These are phyloP conservation scores for Talaromyces wortmannii DNA, from an alignment of 495 filamentous ascomycete species.

Conservation along the genomic window DNA sequence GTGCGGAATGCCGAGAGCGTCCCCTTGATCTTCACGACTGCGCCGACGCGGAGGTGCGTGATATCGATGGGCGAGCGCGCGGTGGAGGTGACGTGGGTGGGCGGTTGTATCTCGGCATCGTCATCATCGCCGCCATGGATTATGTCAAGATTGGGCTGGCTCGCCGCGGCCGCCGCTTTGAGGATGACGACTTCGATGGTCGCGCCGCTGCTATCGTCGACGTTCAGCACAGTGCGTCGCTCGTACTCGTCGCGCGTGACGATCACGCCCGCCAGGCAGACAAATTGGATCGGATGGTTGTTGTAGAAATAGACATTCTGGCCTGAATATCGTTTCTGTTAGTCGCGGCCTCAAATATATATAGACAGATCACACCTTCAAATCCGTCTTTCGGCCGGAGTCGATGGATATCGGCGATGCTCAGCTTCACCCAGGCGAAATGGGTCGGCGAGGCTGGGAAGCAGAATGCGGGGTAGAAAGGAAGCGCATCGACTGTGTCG, in stretches of 20 bases:
- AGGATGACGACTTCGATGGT: conserved; percentile 55
- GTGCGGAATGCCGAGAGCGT: conserved; percentile 55
- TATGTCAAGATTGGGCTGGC: background rate
- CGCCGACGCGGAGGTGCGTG: conserved; percentile 52
- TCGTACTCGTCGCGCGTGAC: conserved; percentile 65
- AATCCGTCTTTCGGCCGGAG: conserved; percentile 55
- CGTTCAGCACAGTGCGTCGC: conserved; percentile 52
- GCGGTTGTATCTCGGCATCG: background rate
- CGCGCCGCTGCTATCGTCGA: conserved; percentile 83
- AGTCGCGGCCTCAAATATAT: background rate
- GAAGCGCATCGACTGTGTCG: conserved; percentile 11
- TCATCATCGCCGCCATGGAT: background rate
- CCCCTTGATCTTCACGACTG: conserved; percentile 72
- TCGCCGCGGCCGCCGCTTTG: conserved; percentile 7
- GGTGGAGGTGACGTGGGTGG: conserved; percentile 14
- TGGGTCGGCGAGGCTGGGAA: conserved; percentile 79
- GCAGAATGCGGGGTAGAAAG: conserved; percentile 78
- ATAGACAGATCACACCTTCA: conserved; percentile 44
- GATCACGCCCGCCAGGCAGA: conserved; percentile 67
- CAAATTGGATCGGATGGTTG: conserved; percentile 89
- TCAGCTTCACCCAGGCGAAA: conserved; percentile 76
- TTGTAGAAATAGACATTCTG: conserved; percentile 69
- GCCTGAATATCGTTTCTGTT: conserved; percentile 30
- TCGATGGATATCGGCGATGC: conserved; percentile 56
- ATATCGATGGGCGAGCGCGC: conserved; percentile 30